Base-by-base conservation (phyloP, 768 basidiomycete genomes). In the Suillus subluteus region DNA sequence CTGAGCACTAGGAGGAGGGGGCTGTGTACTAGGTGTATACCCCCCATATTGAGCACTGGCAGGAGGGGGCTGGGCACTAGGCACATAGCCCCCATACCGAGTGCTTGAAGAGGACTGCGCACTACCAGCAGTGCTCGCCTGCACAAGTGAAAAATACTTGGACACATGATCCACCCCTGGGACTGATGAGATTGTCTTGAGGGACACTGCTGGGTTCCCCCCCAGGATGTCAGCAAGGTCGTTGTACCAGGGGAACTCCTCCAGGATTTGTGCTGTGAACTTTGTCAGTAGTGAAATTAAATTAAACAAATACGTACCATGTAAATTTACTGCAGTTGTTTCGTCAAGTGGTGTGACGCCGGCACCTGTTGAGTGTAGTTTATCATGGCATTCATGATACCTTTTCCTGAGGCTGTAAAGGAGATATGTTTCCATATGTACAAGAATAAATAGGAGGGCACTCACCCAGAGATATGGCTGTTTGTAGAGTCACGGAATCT, bases 171-270 rank as follows among this genome's bases (percentile, higher is more conserved):
- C 48, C 13, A 8, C 13, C 11, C 48, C 23, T 23, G 30, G 26
- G 18, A 12, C 30, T 4, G 11, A 64, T 23, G 52, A 50, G 18
- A 50, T 32, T 12, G 30, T 37, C 40, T 64, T 64, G 32, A 52
- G 30, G 37, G 63, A 50, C 4, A 64, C n/a, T 21, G 48, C 54
- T 16, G 50, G 50, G 3, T 50, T 64, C 16, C 63, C 50, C 16
- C 40, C 40, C 37, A 30, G 26, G 21, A 64, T 64, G 6, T 18
- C 2, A 15, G 32, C 38, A 12, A 64, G 63, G 13, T 64, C 21
- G 5, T 64, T 23, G n/a, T 64, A 64, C 50, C 63, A 64, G 5
- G 50, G 15, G 37, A 64, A 64, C 2, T 54, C 63, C 35, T 64
- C 26, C 2, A 55, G 11, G 11, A 55, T n/a, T n/a, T n/a, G n/a